Conservation (phyloP, 805 yeast species). For the Metschnikowia baotianmanensis region DNA sequence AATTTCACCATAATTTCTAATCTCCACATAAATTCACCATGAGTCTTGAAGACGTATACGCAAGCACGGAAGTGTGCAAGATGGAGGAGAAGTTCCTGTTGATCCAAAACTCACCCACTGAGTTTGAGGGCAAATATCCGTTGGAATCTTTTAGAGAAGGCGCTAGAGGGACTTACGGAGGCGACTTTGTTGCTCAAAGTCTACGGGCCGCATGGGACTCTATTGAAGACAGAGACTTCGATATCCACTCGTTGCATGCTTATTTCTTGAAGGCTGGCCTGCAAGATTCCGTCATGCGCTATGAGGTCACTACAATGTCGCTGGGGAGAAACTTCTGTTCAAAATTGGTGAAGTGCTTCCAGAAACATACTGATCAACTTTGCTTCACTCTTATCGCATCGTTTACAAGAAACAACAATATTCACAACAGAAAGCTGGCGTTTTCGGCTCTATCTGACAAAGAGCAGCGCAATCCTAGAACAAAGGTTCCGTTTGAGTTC, state of each 20-base stretch:
- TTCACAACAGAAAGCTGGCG: constrained; percentile 9
- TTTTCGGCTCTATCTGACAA: constrained; percentile 14
- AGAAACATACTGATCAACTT: constrained; percentile 19
- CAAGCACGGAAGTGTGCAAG: constrained; percentile 12
- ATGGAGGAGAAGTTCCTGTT: constrained; percentile 23
- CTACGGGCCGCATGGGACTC: constrained; percentile 29
- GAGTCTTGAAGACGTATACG: constrained; percentile 14
- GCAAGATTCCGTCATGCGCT: constrained; percentile 22
- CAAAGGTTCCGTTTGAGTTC: constrained; percentile 23
- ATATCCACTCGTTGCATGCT: constrained; percentile 28
- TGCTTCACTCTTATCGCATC: constrained; percentile 24
- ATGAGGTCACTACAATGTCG: constrained; percentile 24
- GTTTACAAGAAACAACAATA: constrained; percentile 24
- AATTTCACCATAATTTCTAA: no score
- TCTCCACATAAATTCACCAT: constrained; percentile 5
- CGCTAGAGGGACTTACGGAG: constrained; percentile 30
- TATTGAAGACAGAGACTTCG: constrained; percentile 21
- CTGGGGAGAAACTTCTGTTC: constrained; percentile 27
- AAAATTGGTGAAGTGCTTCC: constrained; percentile 25
- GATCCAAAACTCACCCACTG: constrained; percentile 13
- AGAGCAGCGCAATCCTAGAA: constrained; percentile 13
- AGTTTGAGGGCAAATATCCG: constrained; percentile 25
- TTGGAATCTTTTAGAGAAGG: constrained; percentile 22
- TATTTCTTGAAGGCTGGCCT: constrained; percentile 30
- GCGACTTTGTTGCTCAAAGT: constrained; percentile 28